Base-by-base conservation (phyloP, 257 asterid species). In the Echites panduratus region DNA sequence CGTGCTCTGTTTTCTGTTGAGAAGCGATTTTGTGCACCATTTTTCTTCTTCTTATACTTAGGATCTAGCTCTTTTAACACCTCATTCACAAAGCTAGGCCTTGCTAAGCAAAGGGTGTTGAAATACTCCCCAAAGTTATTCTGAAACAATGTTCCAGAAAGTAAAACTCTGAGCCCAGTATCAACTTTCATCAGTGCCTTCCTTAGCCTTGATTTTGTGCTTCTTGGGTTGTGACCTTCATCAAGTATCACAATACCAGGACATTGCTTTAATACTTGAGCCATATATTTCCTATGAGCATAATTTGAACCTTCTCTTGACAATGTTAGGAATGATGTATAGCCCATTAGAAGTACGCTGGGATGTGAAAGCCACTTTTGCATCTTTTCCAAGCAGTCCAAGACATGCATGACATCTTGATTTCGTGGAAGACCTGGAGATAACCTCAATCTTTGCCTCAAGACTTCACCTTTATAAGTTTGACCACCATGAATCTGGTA, bases 401-500 rank as follows among this genome's bases (percentile, higher is more conserved):
- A 85, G 52, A 92, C 99, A n/a, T 95, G 99, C 94, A 95, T 84
- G n/a, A 95, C 97, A 16, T 92, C 98, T 77, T 92, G 98, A 80
- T 95, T 95, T 5, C 86, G 82, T 0, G 99, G 98, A 16, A 95
- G 88, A 16, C 97, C 97, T 0, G 98, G 89, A 26, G 88, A 74
- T 22, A 85, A 45, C 80, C 89, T 87, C 95, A 89, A 74, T 74
- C 95, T 87, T 78, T 95, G 97, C 84, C 92, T 88, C 84, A 92
- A 78, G 38, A 95, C 95, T 77, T 95, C 99, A 19, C 97, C 97
- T 82, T 90, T 95, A 69, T 88, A 95, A 2, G 99, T 95, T 73
- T 95, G 99, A 5, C 99, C 98, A 19, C 99, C 99, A 35, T 95
- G 99, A 82, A 95, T 92, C 82, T 95, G 99, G 76, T 95, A 90